phyloP scores from a whole-genome alignment of 2,329 filamentous ascomycete species.

The Decorospora gaudefroyi region DNA sequence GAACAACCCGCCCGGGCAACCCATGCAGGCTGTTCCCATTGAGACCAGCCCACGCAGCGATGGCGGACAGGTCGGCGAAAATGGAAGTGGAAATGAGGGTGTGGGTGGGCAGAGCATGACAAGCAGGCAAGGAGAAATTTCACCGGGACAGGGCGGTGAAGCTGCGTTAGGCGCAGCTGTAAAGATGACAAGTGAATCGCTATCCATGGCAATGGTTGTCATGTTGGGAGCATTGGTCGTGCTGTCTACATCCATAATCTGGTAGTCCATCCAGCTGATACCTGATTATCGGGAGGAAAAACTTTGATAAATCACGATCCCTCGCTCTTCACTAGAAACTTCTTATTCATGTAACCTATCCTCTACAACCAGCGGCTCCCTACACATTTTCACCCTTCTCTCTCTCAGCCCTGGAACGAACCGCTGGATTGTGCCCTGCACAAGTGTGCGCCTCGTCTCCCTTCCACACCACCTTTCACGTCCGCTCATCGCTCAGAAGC shows the following conservation, averaged over 20 bases:
- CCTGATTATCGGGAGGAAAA: not conserved
- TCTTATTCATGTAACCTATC: too few relatives aligned
- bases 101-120: conserved; percentile 2
- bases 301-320: too few relatives aligned
- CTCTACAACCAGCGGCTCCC: too few relatives aligned
- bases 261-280: too few relatives aligned
- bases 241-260: conserved; percentile 17
- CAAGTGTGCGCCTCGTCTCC: too few relatives aligned
- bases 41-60: conserved; percentile 30
- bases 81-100: conserved; percentile 5
- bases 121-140: conserved; percentile 17
- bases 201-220: conserved; percentile 18
- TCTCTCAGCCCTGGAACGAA: too few relatives aligned
- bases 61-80: conserved; percentile 36
- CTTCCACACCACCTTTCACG: too few relatives aligned
- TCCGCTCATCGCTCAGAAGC: too few relatives aligned
- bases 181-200: conserved; percentile 12
- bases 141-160: conserved; percentile 5
- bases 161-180: conserved; percentile 14
- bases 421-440: too few relatives aligned
- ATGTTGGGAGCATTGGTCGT: conserved; percentile 18
- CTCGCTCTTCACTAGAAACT: too few relatives aligned
- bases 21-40: conserved; percentile 36
- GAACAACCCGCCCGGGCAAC: conserved; percentile 41
- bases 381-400: too few relatives aligned